A percentile compares a stretch with the other conserved stretches of the same genome.
These are phyloP conservation scores for Cucurbita ficifolia DNA, from an alignment of 306 rosid species.

Conservation along the genomic window DNA sequence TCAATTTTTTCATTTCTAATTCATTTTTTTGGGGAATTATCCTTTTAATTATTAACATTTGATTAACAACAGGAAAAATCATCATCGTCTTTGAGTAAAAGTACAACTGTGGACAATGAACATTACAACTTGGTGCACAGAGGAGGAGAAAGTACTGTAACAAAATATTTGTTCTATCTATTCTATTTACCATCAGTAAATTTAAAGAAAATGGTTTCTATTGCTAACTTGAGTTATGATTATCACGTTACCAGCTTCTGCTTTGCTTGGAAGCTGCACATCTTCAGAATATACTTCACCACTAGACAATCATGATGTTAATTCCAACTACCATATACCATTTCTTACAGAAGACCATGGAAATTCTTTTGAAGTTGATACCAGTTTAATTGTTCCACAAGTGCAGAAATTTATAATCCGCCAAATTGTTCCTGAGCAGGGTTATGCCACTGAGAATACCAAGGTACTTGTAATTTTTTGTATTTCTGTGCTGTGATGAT, in stretches of 20 bases:
- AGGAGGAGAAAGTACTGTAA: constrained; percentile 16
- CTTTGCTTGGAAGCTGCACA: constrained; percentile 13
- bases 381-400: constrained; percentile 42
- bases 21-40: background rate
- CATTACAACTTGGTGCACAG: constrained; percentile 28
- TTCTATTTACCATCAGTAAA: background rate
- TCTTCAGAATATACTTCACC: constrained; percentile 25
- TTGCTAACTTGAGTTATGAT: constrained; percentile 17
- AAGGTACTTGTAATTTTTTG: constrained; percentile 40
- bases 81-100: constrained; percentile 19
- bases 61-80: constrained; percentile 35
- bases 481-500: constrained; percentile 7
- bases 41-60: background rate
- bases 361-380: constrained; percentile 29
- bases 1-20: background rate
- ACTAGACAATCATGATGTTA: constrained; percentile 22
- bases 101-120: constrained; percentile 27
- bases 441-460: constrained; percentile 52
- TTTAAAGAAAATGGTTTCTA: background rate
- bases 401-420: constrained; percentile 57
- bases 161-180: constrained; percentile 27
- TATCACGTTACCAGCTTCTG: constrained; percentile 34
- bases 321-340: constrained; percentile 20
- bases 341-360: constrained; percentile 33
- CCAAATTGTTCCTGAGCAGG: constrained; percentile 75